These are phyloP conservation scores for Ormosia emarginata DNA, from an alignment of 306 rosid genomes.

Conservation along the genomic window DNA sequence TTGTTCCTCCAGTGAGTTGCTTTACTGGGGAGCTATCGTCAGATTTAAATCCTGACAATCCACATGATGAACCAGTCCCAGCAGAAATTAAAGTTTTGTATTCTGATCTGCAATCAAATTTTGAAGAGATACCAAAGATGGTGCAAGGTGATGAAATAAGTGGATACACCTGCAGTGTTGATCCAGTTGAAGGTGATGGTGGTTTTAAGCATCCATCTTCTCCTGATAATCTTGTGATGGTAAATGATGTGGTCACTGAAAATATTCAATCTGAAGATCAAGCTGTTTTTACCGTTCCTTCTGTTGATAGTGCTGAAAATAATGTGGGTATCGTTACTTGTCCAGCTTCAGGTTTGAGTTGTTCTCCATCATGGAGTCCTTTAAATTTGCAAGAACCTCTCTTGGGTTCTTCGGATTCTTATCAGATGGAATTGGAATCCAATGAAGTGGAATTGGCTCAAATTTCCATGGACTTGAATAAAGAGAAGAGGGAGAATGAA, in stretches of 20 bases:
- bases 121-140: conserved; percentile 33
- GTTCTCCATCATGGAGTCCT: conserved; percentile 36
- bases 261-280: conserved; percentile 29
- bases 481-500: conserved; percentile 25
- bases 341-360: conserved; percentile 30
- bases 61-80: conserved; percentile 37
- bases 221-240: conserved; percentile 32
- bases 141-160: conserved; percentile 38
- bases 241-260: conserved; percentile 31
- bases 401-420: conserved; percentile 27
- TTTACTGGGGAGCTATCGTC: conserved; percentile 27
- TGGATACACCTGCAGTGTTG: conserved; percentile 28
- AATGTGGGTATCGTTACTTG: conserved; percentile 18
- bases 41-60: conserved; percentile 24
- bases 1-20: conserved; percentile 27
- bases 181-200: conserved; percentile 37
- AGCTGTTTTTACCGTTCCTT: conserved; percentile 20
- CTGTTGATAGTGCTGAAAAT: conserved; percentile 23
- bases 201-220: conserved; percentile 33
- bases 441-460: conserved; percentile 41
- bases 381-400: conserved; percentile 34
- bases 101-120: conserved; percentile 27
- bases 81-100: conserved; percentile 26
- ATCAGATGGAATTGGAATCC: conserved; percentile 33
- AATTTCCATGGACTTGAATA: conserved; percentile 26